Base-by-base conservation (phyloP, 345 rosid species). In the Jatropha curcas region DNA sequence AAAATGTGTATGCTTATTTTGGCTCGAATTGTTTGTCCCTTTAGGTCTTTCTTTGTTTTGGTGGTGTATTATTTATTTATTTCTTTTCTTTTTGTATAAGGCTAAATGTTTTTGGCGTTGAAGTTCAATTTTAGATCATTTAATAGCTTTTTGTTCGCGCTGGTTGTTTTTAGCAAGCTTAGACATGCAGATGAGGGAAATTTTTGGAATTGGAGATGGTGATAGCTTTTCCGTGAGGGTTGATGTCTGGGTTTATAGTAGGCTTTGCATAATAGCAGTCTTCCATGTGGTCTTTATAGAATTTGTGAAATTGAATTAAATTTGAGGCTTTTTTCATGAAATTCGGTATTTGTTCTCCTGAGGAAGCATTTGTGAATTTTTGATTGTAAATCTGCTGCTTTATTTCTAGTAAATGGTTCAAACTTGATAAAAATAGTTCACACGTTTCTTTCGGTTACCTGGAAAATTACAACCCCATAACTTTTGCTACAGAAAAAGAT, bases 151-250 rank as follows among this genome's bases (percentile, higher is more conserved):
- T 34, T 33, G 28, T 58, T 43, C 25, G 20, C 31, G 57, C 74
- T 43, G 16, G 30, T 39, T 8, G 24, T 19, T n/a, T 45, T 57
- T 19, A 56, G 53, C 41, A 55, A 70, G 43, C 33, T 31, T 35
- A 2, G 1, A 53, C 31, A 14, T 17, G 60, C 22, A n/a, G 19
- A 39, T 14, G 39, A 25, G 53, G 70, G 55, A n/a, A 65, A 30
- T 39, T 65, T 73, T 14, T 73, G 62, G 71, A 62, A 65, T 43
- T 28, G 65, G 65, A 27, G 17, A 30, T 22, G 58, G n/a, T 41
- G 41, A n/a, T 20, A n/a, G 24, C 14, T 37, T 56, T 73, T 58
- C 7, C 24, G 11, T 25, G 53, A 43, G 27, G 12, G 25, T 43
- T 24, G 24, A 67, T 20, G 51, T 12, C 25, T 3, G 7, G 30